Base-by-base conservation (phyloP, 1,284 basidiomycete genomes). In the Clitocybe nebularis region DNA sequence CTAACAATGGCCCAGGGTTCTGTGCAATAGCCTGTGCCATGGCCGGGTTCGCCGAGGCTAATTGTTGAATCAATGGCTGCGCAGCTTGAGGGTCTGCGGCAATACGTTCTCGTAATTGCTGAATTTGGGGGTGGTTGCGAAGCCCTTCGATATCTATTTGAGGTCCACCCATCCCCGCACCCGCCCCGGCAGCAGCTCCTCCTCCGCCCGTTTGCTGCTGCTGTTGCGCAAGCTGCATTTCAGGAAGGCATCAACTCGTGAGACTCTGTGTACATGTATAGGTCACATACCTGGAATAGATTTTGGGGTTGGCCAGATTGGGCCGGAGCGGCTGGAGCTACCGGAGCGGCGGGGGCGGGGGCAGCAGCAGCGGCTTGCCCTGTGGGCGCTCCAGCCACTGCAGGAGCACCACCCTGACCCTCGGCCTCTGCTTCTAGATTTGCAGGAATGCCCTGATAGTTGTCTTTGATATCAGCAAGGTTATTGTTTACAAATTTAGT, bases 31-130 rank as follows among this genome's bases (percentile, higher is more conserved):
- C 39, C 55, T 85, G 77, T 0, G 81, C 87, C 20, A 96, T 67
- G 13, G 70, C 71, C 1, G 93, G 93, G 63, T 95, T 91, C 38
- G 69, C 64, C 9, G 64, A 59, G 0, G 81, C 83, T 37, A 96
- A 75, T 60, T 93, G 89, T 61, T 96, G 91, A 26, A 96, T 71
- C 36, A 95, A 54, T 0, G 84, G 79, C 59, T 93, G 92, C 29
- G 91, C 63, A 41, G 89, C 56, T 3, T 69, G 79, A 0, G 93
- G 93, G 61, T 96, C 93, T 53, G 84, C 71, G 41, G 69, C 65
- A 39, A 93, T 76, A 46, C 87, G 63, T 49, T 87, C 68, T 24
- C 87, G 83, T 40, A 93, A 63, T 48, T 84, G 79, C 43, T 75
- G 72, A 19, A 91, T 69, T 58, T 82, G 77, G 1, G 81, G 78